Conservation (phyloP, 768 basidiomycete genomes). For the Naganishia vishniacii region DNA sequence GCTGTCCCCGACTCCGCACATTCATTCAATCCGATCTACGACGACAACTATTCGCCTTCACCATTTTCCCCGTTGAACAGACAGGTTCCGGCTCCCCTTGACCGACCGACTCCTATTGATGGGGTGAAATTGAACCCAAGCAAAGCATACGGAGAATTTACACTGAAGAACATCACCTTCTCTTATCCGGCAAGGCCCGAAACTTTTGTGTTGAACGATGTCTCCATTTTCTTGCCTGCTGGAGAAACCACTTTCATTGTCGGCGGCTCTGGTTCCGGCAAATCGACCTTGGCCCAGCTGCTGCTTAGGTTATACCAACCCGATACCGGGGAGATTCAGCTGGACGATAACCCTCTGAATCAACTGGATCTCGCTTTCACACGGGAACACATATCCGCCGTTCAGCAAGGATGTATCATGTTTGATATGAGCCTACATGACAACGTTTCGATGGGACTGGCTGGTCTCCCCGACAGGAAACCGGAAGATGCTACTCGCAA, state of each 20-base stretch:
- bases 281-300: conserved; percentile 64
- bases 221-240: conserved; percentile 65
- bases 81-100: neutral
- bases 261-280: conserved; percentile 71
- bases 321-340: conserved; percentile 58
- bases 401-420: conserved; percentile 71
- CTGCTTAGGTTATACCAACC: conserved; percentile 69
- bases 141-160: conserved; percentile 66
- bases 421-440: conserved; percentile 76
- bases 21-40: conserved; percentile 7
- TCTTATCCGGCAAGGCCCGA: conserved; percentile 68
- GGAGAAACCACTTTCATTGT: conserved; percentile 73
- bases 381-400: conserved; percentile 64
- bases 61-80: conserved; percentile 9
- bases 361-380: conserved; percentile 69
- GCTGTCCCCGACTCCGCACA: conserved; percentile 17
- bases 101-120: neutral
- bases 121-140: conserved; percentile 55
- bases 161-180: conserved; percentile 60
- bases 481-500: conserved; percentile 57
- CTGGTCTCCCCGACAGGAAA: conserved; percentile 51
- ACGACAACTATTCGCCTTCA: conserved; percentile 1
- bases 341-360: conserved; percentile 76
- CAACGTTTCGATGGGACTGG: conserved; percentile 74
- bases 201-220: conserved; percentile 57